Evolutionary conservation across 768 basidiomycete genomes (phyloP), one percentile per base, ranked within the genome.

Genomic region (Boletus subcaerulescens): DNA sequence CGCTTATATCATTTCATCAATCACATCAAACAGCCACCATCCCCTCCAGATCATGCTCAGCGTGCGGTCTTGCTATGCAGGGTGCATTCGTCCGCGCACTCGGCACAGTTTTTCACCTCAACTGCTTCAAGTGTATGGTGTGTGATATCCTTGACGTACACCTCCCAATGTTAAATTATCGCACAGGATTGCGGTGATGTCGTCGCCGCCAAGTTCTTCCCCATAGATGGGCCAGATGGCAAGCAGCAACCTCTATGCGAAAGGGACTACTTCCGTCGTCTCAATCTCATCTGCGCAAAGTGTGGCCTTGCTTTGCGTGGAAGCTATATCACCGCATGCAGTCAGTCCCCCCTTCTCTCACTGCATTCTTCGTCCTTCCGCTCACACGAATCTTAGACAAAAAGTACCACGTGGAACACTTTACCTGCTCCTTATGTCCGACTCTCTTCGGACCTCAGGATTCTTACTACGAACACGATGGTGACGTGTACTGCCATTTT

Each of bases 341-440:
- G 96, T 98, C 67, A 72, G 88, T 82, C 24, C 3, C 18, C 45
- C 31, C 35, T n/a, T n/a, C 46, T 33, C 36, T 45, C 36, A 0
- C 33, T 15, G n/a, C 14, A 45, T 53, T 45, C 51, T 24, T 46
- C 12, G 0, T 29, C 36, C 55, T 38, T 47, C 51, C 26, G 24
- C 58, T 65, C 50, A 67, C 63, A 56, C 52, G 52, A 44, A 17
- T 51, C 46, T 6, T 72, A 98, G 95, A 89, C 77, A 93, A 94
- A 80, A 99, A 99, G 74, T 99, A 87, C 73, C 96, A 99, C 71
- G 95, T 98, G 61, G 97, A 99, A 75, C 97, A 98, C 71, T 99
- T 99, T 71, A 97, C 95, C 45, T 99, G 97, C 76, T 96, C 94
- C 6, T 85, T 95, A 54, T 98, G 97, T 74, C 82, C 96, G 45